phyloP scores from a whole-genome alignment of 2,329 filamentous ascomycete species.

The Ascomycota sp. region DNA sequence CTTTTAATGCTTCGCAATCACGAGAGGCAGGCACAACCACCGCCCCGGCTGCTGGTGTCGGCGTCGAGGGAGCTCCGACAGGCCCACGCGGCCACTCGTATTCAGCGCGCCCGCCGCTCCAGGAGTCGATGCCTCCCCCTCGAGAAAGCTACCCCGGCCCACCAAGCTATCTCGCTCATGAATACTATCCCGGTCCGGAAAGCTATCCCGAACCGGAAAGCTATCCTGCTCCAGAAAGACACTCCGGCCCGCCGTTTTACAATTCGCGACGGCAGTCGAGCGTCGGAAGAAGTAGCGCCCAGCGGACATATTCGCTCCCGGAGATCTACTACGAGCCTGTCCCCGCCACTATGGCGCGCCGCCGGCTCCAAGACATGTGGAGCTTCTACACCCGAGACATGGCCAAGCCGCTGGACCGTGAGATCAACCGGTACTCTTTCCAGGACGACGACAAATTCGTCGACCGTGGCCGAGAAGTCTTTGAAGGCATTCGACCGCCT shows the following conservation, averaged over 20 bases:
- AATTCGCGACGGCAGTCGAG: constrained; percentile 11
- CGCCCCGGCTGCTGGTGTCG: background rate
- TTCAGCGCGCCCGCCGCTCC: constrained; percentile 13
- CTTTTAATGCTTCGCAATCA: too few relatives aligned
- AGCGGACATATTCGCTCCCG: background rate
- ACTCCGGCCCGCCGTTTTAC: constrained; percentile 45
- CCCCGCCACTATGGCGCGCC: constrained; percentile 25
- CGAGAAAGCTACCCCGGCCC: background rate
- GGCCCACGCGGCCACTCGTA: constrained; percentile 13
- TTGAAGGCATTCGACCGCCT: constrained; percentile 40
- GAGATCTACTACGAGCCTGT: constrained; percentile 1
- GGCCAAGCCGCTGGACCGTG: constrained; percentile 20
- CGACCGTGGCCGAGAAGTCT: constrained; percentile 52
- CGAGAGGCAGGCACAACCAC: constrained; percentile 3
- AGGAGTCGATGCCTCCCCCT: constrained; percentile 2
- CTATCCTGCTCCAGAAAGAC: too few relatives aligned
- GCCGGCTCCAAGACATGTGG: constrained; percentile 38
- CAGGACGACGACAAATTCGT: constrained; percentile 46
- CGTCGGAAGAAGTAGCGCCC: background rate
- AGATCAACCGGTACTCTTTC: constrained; percentile 52
- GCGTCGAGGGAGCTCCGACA: constrained; percentile 15
- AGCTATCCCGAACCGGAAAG: too few relatives aligned
- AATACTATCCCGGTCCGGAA: constrained; percentile 3
- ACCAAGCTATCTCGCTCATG: too few relatives aligned
- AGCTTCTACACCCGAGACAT: constrained; percentile 23